Evolutionary conservation across 352 stramenopile species (phyloP), one percentile per base, ranked within the genome.

Genomic region (Chrysophaeum taylorii): DNA sequence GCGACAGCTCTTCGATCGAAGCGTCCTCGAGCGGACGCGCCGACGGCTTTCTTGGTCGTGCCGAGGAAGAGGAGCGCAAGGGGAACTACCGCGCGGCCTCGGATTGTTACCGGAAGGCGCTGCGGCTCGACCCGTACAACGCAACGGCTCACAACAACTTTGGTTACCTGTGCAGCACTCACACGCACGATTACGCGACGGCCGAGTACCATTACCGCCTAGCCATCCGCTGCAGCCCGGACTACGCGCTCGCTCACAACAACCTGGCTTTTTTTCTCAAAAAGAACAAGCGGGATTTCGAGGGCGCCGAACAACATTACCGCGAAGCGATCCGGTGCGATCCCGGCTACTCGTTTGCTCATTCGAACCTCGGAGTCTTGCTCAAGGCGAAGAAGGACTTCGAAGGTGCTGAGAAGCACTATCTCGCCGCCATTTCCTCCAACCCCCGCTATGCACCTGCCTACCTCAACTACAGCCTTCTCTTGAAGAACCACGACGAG

Each of bases 291-390:
- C 50, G 50, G 16, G 50, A 61, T 25, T 31, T 61, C 50, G 50
- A 61, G 12, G 50, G 50, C 27, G 50, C 50, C 50, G 50, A 61
- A 25, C 18, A 25, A 12, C 50, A 61, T 25, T 61, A 61, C 27
- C 50, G 50, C 50, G 50, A 61, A 25, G 50, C 50, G 50, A 61
- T 61, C 27, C 50, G 50, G 12, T 61, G 50, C 50, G 50, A 61
- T 25, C 50, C 50, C 16, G 18, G 31, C 50, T 61, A 61, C 27
- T 16, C 50, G 12, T 61, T 61, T 25, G 50, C 50, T 25, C 50
- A 61, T 25, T 61, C 50, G 50, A 61, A 61, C 27, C 50, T 61
- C 16, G 50, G 50, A 7, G 50, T 61, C 18, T 25, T 61, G 12
- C 50, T 61, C 16, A 61, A 61, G n/a, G 18, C 50, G 12, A 61